phyloP scores from a whole-genome alignment of 2,329 filamentous ascomycete species.

The Falciphora oryzae region DNA sequence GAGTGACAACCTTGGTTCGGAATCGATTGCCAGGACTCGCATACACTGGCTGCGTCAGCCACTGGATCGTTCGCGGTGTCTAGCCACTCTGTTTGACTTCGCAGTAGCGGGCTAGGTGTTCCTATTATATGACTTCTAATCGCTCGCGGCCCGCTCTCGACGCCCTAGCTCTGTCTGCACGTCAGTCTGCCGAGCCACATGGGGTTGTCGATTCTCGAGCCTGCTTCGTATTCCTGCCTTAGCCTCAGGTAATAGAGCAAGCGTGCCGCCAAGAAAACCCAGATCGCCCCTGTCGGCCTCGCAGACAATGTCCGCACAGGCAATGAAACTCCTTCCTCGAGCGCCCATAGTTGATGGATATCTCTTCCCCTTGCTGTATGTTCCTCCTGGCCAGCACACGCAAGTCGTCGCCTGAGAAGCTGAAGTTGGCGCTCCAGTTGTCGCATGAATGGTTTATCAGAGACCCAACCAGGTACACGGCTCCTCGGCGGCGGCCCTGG shows the following conservation, averaged over 20 bases:
- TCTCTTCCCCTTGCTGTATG: slow-evolving; percentile 26
- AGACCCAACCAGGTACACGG: slow-evolving; percentile 18
- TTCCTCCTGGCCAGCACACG: slow-evolving; percentile 20
- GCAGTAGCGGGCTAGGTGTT: too few relatives aligned
- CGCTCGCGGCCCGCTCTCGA: too few relatives aligned
- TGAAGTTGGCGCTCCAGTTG: slow-evolving; percentile 21
- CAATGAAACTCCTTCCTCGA: slow-evolving; percentile 23
- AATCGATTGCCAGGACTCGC: not conserved
- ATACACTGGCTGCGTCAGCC: too few relatives aligned
- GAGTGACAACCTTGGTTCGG: not conserved
- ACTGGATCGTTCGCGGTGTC: too few relatives aligned
- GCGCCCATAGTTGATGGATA: slow-evolving; percentile 32
- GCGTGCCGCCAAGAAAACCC: not conserved
- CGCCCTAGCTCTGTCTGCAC: too few relatives aligned
- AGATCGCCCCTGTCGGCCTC: too few relatives aligned
- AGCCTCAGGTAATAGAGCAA: not conserved
- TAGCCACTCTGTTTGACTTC: too few relatives aligned
- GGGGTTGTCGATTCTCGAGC: too few relatives aligned
- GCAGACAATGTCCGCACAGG: slow-evolving; percentile 22
- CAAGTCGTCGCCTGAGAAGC: slow-evolving; percentile 18
- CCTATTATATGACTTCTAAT: too few relatives aligned
- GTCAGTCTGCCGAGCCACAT: too few relatives aligned
- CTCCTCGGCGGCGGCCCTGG: slow-evolving; percentile 12
- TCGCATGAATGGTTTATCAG: slow-evolving; percentile 30
- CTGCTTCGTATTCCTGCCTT: not conserved